Base-by-base conservation (phyloP, 331 rosid genomes). In the Saraca asoca region DNA sequence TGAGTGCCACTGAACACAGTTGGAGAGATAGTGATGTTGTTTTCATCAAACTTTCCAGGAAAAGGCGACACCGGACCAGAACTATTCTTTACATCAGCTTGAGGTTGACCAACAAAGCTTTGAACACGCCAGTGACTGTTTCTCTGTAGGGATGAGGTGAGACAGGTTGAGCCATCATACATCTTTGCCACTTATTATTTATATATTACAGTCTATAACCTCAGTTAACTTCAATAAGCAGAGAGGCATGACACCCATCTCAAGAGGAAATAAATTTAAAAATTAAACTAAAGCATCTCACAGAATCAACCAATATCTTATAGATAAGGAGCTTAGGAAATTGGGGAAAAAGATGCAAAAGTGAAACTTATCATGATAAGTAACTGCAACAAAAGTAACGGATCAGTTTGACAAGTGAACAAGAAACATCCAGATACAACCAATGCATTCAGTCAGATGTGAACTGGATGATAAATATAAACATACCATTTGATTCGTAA, bases 121-220 rank as follows among this genome's bases (percentile, higher is more conserved):
- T 81, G 99, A 65, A 85, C 91, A 34, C 92, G 97, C 99, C 99
- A 94, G 76, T 94, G 96, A 73, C 95, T 94, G 45, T 90, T 94
- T 77, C 99, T 88, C 99, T 94, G 95, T 67, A 71, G 53, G 55
- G 76, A 70, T 50, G 76, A 64, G 51, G 50, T 4, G 18, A 35
- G 41, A 73, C 19, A 72, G 58, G 64, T 51, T 46, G 51, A 44
- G 38, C 7, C 5, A 39, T 45, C 9, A 70, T 13, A 60, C 65
- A 29, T 0, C 50, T 59, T 9, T 51, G 68, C 61, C 59, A 15
- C 33, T 34, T 4, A 43, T 54, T 37, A 13, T 31, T 53, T 71
- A 73, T 65, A 61, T 42, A 41, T 45, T 42, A 29, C 45, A 55
- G 15, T 35, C 44, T 64, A 76, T 17, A 54, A n/a, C 46, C 35